Conservation (phyloP, 345 rosid species). For the Arabis hirsuta region DNA sequence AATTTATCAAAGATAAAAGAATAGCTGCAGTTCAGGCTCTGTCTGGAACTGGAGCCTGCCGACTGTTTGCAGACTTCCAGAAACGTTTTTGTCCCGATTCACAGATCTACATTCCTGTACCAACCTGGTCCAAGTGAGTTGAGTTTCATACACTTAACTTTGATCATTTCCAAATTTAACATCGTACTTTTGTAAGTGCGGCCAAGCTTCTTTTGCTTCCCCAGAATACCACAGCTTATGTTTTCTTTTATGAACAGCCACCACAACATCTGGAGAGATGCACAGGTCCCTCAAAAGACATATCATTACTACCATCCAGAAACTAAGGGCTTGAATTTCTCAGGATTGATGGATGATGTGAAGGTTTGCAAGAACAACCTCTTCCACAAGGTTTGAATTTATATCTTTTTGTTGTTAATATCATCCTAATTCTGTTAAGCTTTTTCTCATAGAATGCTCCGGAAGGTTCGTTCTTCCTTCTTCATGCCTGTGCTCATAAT, state of each 20-base stretch:
- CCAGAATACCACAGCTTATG: background rate
- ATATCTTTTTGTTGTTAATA: constrained; percentile 7
- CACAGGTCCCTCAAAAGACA: constrained; percentile 76
- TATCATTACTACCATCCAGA: constrained; percentile 91
- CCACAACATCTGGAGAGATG: constrained; percentile 98
- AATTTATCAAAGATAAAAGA: constrained; percentile 76
- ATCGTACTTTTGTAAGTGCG: constrained; percentile 4
- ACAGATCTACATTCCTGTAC: constrained; percentile 87
- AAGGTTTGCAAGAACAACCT: constrained; percentile 57
- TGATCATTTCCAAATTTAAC: background rate
- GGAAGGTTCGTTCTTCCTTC: constrained; percentile 86
- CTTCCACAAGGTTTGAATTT: constrained; percentile 4
- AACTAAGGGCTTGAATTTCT: constrained; percentile 83
- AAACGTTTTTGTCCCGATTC: constrained; percentile 85
- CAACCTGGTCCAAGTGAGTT: constrained; percentile 98
- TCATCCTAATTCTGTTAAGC: constrained; percentile 1
- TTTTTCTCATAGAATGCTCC: constrained; percentile 73
- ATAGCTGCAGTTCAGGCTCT: constrained; percentile 91
- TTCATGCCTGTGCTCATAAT: constrained; percentile 93
- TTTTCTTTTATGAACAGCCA: constrained; percentile 62
- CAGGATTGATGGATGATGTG: constrained; percentile 82
- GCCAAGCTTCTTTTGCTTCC: constrained; percentile 21
- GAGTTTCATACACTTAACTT: constrained; percentile 41
- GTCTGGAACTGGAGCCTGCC: constrained; percentile 97
- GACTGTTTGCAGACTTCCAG: constrained; percentile 96